Evolutionary conservation across 2,329 filamentous ascomycete genomes (phyloP).

Genomic region (Celoporthe dispersa): DNA sequence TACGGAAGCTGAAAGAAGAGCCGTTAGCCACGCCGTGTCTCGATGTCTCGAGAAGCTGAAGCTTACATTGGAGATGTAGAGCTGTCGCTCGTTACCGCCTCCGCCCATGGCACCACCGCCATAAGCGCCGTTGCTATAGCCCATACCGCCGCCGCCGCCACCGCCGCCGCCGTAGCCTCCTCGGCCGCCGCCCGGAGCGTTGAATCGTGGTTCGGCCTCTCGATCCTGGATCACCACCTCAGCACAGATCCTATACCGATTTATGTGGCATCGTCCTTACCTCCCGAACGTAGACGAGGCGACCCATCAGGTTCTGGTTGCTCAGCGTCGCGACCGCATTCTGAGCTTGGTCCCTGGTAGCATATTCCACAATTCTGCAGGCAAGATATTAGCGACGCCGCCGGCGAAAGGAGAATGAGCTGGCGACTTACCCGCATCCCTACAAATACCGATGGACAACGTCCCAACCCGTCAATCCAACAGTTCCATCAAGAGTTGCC

Average conservation of each 20-base stretch:
- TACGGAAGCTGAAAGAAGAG: slow-evolving; percentile 77
- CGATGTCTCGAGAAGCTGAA: slow-evolving; percentile 12
- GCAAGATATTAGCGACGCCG: slow-evolving; percentile 37
- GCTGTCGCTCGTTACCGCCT: slow-evolving; percentile 75
- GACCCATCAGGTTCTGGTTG: slow-evolving; percentile 98
- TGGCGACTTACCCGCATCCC: slow-evolving; percentile 93
- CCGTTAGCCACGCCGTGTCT: slow-evolving; percentile 32
- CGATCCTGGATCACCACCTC: slow-evolving; percentile 69
- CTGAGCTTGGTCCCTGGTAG: slow-evolving; percentile 98
- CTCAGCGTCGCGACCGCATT: slow-evolving; percentile 95
- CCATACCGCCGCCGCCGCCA: slow-evolving; percentile 53
- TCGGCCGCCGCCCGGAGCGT: slow-evolving; percentile 64
- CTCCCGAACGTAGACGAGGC: slow-evolving; percentile 98
- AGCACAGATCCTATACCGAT: slow-evolving; percentile 22
- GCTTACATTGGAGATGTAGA: slow-evolving; percentile 98
- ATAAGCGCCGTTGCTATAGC: slow-evolving; percentile 50
- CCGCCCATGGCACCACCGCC: slow-evolving; percentile 13
- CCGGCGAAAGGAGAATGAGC: slow-evolving; percentile 7
- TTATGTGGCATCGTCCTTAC: slow-evolving; percentile 52
- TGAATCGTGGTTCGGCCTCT: slow-evolving; percentile 96
- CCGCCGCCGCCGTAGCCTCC: slow-evolving; percentile 55
- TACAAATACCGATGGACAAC: slow-evolving; percentile 88
- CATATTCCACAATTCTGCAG: slow-evolving; percentile 98
- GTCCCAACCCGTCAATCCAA: slow-evolving; percentile 99
- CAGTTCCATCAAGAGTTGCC: slow-evolving; percentile 74